These are phyloP conservation scores for Wilcoxina mikolae DNA, from an alignment of 495 filamentous ascomycete genomes.

Conservation along the genomic window DNA sequence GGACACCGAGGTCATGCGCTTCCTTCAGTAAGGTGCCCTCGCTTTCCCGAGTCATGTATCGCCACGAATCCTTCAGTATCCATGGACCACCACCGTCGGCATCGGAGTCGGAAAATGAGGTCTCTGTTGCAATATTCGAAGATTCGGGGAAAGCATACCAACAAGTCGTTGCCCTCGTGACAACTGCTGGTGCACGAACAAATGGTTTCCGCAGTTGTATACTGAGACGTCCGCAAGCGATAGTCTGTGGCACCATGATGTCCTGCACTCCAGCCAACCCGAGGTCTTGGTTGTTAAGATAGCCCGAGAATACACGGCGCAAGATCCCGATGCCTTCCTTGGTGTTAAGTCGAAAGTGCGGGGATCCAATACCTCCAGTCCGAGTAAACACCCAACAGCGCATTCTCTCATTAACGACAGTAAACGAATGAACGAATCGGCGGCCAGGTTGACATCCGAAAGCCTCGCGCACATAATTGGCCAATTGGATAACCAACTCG, in stretches of 20 bases:
- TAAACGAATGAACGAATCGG: not conserved
- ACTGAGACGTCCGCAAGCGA: not conserved
- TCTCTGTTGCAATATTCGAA: too few species aligned
- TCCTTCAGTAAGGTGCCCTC: conserved; percentile 3
- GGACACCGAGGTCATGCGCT: not conserved
- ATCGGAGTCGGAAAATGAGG: too few species aligned
- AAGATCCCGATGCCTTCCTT: not conserved
- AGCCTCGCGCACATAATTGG: not conserved
- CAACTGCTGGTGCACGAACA: not conserved
- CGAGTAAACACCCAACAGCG: not conserved
- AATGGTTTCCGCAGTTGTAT: not conserved
- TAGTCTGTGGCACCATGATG: not conserved
- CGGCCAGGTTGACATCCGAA: not conserved
- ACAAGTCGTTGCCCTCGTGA: conserved; percentile 1
- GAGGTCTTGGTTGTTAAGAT: not conserved
- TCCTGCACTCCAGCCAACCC: not conserved
- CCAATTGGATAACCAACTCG: not conserved
- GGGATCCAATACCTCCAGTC: not conserved
- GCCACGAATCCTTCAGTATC: not conserved
- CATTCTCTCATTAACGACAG: not conserved
- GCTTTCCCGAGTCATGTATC: not conserved
- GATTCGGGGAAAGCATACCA: conserved; percentile 1
- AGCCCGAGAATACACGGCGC: not conserved
- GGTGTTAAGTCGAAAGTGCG: not conserved
- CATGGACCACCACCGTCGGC: not conserved